A percentile compares a stretch with the other conserved stretches of the same genome.
phyloP scores from a whole-genome alignment of 495 filamentous ascomycete genomes.

The Xylaria cubensis region DNA sequence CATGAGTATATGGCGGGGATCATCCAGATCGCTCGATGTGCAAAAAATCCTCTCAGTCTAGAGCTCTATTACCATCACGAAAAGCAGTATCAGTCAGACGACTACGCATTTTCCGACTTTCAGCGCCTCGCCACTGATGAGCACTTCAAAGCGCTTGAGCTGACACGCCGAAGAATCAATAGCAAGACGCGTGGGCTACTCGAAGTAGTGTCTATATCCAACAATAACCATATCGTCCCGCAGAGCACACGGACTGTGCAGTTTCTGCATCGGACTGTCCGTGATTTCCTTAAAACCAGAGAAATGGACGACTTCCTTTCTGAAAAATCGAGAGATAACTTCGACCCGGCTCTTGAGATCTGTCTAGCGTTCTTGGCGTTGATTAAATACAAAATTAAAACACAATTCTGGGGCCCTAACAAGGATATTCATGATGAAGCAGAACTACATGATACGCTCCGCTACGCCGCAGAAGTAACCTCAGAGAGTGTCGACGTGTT shows the following conservation, averaged over 20 bases:
- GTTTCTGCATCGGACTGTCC: not conserved
- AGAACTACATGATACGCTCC: not conserved
- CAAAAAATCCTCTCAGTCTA: not conserved
- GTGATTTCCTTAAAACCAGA: not conserved
- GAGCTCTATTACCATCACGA: not conserved
- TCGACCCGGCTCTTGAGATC: not conserved
- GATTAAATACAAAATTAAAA: not conserved
- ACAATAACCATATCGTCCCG: not conserved
- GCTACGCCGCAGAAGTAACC: not conserved
- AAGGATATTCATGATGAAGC: not conserved
- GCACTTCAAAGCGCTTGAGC: not conserved
- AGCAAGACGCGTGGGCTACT: not conserved
- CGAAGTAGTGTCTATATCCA: not conserved
- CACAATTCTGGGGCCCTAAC: not conserved
- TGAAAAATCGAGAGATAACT: not conserved
- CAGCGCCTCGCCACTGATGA: not conserved
- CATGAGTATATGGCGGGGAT: not conserved
- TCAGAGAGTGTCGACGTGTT: not conserved
- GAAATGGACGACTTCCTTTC: not conserved
- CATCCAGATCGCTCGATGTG: not conserved
- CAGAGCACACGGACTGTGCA: not conserved
- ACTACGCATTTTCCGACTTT: not conserved
- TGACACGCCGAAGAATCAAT: not conserved
- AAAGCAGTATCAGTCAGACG: not conserved
- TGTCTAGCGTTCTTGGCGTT: not conserved